phyloP scores from a whole-genome alignment of 1,139 yeast species.

The Cylindricascospora bacillispora region DNA sequence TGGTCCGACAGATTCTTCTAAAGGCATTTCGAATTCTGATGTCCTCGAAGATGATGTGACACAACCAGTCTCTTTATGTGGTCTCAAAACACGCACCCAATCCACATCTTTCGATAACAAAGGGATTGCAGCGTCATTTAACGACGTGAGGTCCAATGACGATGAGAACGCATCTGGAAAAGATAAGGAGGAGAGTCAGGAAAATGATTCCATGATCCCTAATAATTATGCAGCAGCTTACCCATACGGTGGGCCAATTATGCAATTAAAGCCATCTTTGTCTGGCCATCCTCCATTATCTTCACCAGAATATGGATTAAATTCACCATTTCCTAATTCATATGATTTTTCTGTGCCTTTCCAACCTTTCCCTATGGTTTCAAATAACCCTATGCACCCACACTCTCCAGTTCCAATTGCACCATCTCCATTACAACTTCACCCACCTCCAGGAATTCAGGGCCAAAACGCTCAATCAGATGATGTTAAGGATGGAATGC shows the following conservation, averaged over 20 bases:
- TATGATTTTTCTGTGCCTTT: slow-evolving; percentile 25
- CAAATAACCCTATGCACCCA: slow-evolving; percentile 13
- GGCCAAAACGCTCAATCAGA: slow-evolving; percentile 3
- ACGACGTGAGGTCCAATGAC: slow-evolving; percentile 1
- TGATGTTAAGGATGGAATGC: slow-evolving; percentile 4
- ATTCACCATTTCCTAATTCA: slow-evolving; percentile 24
- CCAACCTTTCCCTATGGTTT: slow-evolving; percentile 22
- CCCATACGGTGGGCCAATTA: slow-evolving; percentile 26
- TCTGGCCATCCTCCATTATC: slow-evolving; percentile 17
- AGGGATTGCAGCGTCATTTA: slow-evolving; percentile 1
- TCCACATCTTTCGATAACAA: slow-evolving; percentile 18
- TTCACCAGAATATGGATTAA: slow-evolving; percentile 16
- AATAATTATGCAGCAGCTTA: slow-evolving; percentile 22
- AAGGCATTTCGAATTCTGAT: neutral
- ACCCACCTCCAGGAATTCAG: slow-evolving; percentile 6
- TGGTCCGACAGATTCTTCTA: slow-evolving; percentile 5
- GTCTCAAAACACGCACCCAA: slow-evolving; percentile 17
- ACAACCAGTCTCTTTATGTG: slow-evolving; percentile 8
- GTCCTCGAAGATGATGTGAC: slow-evolving; percentile 3
- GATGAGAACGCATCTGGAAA: too few relatives aligned
- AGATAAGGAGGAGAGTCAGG: slow-evolving; percentile 4
- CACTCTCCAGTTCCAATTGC: slow-evolving; percentile 16
- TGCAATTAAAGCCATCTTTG: slow-evolving; percentile 18
- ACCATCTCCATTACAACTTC: slow-evolving; percentile 12
- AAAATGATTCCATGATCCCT: too few relatives aligned